These are phyloP conservation scores for Pyropia haitanensis DNA, from an alignment of 23 red algal genomes.

Conservation along the genomic window DNA sequence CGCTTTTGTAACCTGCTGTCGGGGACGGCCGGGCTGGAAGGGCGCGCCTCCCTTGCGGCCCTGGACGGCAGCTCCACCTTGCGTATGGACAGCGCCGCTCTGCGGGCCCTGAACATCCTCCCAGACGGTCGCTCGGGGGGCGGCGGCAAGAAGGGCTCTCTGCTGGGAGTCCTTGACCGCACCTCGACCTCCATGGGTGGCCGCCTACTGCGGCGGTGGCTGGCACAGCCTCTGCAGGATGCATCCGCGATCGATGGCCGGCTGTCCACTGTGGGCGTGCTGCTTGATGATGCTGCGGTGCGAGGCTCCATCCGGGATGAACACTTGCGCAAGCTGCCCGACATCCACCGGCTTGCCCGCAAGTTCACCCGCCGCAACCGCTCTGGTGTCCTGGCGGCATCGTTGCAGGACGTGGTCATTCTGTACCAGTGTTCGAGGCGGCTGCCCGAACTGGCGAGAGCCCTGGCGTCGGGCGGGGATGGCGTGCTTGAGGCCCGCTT, in stretches of 20 bases:
- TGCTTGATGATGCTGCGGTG: slow-evolving; percentile 26
- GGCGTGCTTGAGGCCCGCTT: slow-evolving; percentile 20
- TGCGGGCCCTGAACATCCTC: slow-evolving; percentile 67
- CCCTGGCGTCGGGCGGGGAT: slow-evolving; percentile 17
- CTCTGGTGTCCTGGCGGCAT: slow-evolving; percentile 4
- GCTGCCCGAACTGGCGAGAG: slow-evolving; percentile 54
- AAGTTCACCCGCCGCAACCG: slow-evolving; percentile 48
- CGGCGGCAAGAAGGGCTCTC: slow-evolving; percentile 34
- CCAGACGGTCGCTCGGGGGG: slow-evolving; percentile 16
- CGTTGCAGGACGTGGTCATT: slow-evolving; percentile 70
- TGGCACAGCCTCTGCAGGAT: slow-evolving; percentile 69
- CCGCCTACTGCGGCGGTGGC: slow-evolving; percentile 52
- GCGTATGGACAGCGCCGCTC: slow-evolving; percentile 59
- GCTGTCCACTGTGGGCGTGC: slow-evolving; percentile 48
- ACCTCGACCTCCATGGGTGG: slow-evolving; percentile 70
- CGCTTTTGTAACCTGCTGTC: slow-evolving; percentile 25
- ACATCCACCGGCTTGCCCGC: slow-evolving; percentile 40
- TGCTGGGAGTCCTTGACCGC: slow-evolving; percentile 70
- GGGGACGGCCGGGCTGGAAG: slow-evolving; percentile 20
- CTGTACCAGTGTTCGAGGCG: slow-evolving; percentile 87
- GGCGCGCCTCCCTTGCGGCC: slow-evolving; percentile 8
- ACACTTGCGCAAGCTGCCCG: slow-evolving; percentile 70
- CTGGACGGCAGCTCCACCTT: slow-evolving; percentile 28
- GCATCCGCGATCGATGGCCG: slow-evolving; percentile 46
- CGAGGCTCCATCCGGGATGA: slow-evolving; percentile 37